A percentile compares a stretch with the other conserved stretches of the same genome.
Conservation (phyloP, 495 filamentous ascomycete genomes). For the Aspergillus nidulans region DNA sequence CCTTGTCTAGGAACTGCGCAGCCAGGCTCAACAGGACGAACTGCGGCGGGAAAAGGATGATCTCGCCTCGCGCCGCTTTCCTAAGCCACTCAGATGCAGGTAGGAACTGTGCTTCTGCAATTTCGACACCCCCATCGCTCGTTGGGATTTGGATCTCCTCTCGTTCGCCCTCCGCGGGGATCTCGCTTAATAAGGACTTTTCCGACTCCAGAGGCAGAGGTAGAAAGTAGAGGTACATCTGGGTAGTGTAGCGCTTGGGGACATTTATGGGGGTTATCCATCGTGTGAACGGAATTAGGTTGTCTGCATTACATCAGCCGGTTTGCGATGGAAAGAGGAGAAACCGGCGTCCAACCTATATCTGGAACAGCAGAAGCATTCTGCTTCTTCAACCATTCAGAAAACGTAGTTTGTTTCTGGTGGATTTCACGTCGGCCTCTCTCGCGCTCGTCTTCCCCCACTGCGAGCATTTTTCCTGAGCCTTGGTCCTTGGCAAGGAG, state of each 20-base stretch:
- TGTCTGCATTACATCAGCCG: conserved; percentile 34
- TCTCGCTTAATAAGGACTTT: conserved; percentile 25
- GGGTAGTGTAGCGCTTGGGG: conserved; percentile 76
- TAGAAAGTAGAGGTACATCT: conserved; percentile 97
- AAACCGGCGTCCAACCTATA: conserved; percentile 44
- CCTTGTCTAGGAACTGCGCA: conserved; percentile 53
- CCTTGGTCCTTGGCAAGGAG: conserved; percentile 60
- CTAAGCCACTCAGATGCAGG: conserved; percentile 63
- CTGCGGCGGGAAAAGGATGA: conserved; percentile 89
- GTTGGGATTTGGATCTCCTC: conserved; percentile 56
- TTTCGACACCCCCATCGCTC: conserved; percentile 79
- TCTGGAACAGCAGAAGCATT: conserved; percentile 61
- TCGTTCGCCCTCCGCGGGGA: conserved; percentile 31
- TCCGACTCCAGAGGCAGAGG: conserved; percentile 53
- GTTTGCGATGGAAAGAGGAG: neutral
- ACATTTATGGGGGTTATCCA: conserved; percentile 81
- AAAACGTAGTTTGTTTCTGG: conserved; percentile 53
- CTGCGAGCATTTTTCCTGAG: conserved; percentile 46
- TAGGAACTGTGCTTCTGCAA: conserved; percentile 76
- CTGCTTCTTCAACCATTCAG: conserved; percentile 59
- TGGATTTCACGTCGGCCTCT: conserved; percentile 66
- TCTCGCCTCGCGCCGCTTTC: conserved; percentile 54
- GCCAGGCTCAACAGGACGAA: conserved; percentile 70
- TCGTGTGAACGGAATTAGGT: conserved; percentile 77
- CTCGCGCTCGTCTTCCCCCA: conserved; percentile 58